These are phyloP conservation scores for Neurospora sp. DNA, from an alignment of 495 filamentous ascomycete genomes.

Conservation along the genomic window DNA sequence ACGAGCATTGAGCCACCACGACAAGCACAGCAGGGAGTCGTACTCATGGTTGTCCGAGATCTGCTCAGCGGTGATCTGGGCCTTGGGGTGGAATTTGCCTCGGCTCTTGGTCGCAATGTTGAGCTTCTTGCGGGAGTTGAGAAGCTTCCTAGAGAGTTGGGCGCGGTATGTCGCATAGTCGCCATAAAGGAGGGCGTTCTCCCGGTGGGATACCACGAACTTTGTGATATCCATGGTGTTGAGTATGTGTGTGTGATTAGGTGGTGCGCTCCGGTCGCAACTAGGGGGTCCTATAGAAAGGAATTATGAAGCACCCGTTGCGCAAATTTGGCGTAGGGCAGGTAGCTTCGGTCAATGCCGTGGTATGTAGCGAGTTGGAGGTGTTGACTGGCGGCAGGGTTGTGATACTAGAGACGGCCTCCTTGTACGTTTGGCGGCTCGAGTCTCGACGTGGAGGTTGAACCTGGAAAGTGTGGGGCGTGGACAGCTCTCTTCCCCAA, in stretches of 20 bases:
- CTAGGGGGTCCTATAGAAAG: neutral
- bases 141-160: conserved; percentile 71
- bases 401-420: neutral
- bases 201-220: conserved; percentile 64
- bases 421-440: neutral
- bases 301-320: neutral
- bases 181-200: conserved; percentile 74
- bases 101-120: conserved; percentile 72
- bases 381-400: neutral
- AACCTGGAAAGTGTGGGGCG: neutral
- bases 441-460: neutral
- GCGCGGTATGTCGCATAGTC: conserved; percentile 80
- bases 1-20: neutral
- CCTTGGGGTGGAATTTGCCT: conserved; percentile 69
- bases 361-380: neutral
- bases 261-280: neutral
- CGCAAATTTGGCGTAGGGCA: neutral
- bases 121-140: conserved; percentile 75
- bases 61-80: conserved; percentile 64
- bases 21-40: conserved; percentile 8
- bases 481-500: neutral
- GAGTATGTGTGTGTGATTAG: neutral
- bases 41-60: conserved; percentile 71
- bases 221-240: conserved; percentile 78
- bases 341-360: neutral